Base-by-base conservation (phyloP, 2,329 filamentous ascomycete genomes). In the Beauveria asiatica region DNA sequence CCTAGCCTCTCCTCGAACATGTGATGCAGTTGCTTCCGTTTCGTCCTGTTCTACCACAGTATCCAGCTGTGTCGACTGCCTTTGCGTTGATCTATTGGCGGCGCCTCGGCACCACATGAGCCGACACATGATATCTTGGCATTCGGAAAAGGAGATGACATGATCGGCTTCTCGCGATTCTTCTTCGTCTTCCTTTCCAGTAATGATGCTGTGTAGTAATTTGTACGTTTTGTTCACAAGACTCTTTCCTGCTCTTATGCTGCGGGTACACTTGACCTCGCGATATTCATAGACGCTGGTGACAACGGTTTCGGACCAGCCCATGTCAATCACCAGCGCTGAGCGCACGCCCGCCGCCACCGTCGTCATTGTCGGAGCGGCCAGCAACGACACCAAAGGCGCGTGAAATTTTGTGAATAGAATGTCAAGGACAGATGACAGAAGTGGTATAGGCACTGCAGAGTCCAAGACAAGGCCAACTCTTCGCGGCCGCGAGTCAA, bases 241-340 rank as follows among this genome's bases (percentile, higher is more conserved):
- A 61, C 82, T 72, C 68, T 86, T 92, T 62, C 88, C 91, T 39
- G 85, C 92, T 64, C 94, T 81, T 16, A 90, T 79, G 44, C 84
- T 93, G 58, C 90, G 82, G 60, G 80, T 83, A 58, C 84, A 84
- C 17, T 81, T 79, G 1, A 96, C 84, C 70, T 96, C 92, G 58
- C 90, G 86, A 71, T 92, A 96, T 74, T 99, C 94, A 69, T 92
- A 97, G 7, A 97, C 81, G 6, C 87, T 89, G 0, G 91, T 96
- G 23, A 95, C 83, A 0, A 87, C 82, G 0, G 92, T 96, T 73
- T 97, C 94, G 46, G 86, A 82, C 94, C 94, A 99, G 48, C 93
- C 94, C 62, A 99, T 81, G 69, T 99, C 92, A 42, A 99, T 80
- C 0, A 97, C 84, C 46, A 99, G 73, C 1, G 88, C 91, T n/a